These are phyloP conservation scores for Rickenella mellea DNA, from an alignment of 768 basidiomycete species.

Conservation along the genomic window DNA sequence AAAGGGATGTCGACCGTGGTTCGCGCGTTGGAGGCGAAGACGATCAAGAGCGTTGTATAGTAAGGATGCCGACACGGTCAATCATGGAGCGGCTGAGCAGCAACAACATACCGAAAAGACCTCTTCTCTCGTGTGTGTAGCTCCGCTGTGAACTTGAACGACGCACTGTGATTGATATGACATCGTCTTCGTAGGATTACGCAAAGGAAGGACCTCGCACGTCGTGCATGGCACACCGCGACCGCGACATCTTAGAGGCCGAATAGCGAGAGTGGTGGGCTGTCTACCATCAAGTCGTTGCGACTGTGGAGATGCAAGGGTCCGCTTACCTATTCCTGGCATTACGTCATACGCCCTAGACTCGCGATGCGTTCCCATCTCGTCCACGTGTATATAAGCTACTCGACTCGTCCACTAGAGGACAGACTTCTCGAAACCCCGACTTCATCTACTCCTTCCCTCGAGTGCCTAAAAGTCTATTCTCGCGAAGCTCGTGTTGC, in stretches of 20 bases:
- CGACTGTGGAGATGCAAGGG: slow-evolving; percentile 95
- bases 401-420: no score
- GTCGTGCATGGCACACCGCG: slow-evolving; percentile 90
- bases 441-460: no score
- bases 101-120: slow-evolving; percentile 82
- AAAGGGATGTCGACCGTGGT: slow-evolving; percentile 98
- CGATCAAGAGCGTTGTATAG: slow-evolving; percentile 94
- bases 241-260: slow-evolving; percentile 82
- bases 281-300: slow-evolving; percentile 86
- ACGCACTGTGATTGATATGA: slow-evolving; percentile 1
- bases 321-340: no score
- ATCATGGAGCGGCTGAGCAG: slow-evolving; percentile 89
- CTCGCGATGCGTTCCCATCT: no score
- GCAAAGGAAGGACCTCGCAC: slow-evolving; percentile 96
- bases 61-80: slow-evolving; percentile 97
- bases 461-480: no score
- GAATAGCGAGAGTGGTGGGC: slow-evolving; percentile 86
- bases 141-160: not conserved
- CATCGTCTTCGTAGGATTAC: slow-evolving; percentile 58
- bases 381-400: no score
- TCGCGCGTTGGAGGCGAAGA: slow-evolving; percentile 76
- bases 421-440: no score
- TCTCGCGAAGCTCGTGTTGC: no score
- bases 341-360: no score
- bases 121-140: slow-evolving; percentile 66